Evolutionary conservation across 2,329 filamentous ascomycete species (phyloP).

Genomic region (Hypoxylon sp.): DNA sequence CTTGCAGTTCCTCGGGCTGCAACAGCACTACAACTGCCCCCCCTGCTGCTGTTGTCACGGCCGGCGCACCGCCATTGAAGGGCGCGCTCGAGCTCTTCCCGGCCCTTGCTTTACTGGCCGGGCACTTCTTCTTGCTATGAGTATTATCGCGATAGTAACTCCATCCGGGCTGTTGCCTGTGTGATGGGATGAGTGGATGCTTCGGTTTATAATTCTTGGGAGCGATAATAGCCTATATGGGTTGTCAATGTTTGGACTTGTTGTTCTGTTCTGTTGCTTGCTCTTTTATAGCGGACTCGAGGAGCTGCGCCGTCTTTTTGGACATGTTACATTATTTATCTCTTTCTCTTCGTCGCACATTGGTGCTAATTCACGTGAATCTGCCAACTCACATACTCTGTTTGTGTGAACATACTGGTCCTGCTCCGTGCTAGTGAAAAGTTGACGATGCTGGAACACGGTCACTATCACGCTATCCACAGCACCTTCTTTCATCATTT

Average conservation of each 20-base stretch:
- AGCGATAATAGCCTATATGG: too few relatives aligned
- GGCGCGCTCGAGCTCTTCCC: constrained; percentile 40
- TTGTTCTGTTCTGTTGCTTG: not conserved
- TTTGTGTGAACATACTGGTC: too few relatives aligned
- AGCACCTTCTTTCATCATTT: not conserved
- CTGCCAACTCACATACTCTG: not conserved
- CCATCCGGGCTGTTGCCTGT: constrained; percentile 3
- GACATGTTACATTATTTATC: not conserved
- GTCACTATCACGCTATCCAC: not conserved
- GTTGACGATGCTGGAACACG: too few relatives aligned
- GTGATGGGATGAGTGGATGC: not conserved
- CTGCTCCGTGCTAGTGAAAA: too few relatives aligned
- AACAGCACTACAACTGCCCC: constrained; percentile 34
- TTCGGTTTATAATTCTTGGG: constrained; percentile 28
- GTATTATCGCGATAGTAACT: constrained; percentile 10
- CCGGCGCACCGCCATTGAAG: constrained; percentile 41
- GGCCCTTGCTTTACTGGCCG: constrained; percentile 42
- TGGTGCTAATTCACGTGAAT: constrained; percentile 7
- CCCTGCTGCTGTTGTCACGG: constrained; percentile 32
- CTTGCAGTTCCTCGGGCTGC: constrained; percentile 10
- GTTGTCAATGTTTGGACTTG: constrained; percentile 36
- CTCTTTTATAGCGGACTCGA: constrained; percentile 6
- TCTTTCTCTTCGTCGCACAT: not conserved
- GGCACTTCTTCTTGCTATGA: constrained; percentile 42
- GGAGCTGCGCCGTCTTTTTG: too few relatives aligned